Evolutionary conservation across 805 yeast genomes (phyloP).

Genomic region (Ogataea nitratoaversa): DNA sequence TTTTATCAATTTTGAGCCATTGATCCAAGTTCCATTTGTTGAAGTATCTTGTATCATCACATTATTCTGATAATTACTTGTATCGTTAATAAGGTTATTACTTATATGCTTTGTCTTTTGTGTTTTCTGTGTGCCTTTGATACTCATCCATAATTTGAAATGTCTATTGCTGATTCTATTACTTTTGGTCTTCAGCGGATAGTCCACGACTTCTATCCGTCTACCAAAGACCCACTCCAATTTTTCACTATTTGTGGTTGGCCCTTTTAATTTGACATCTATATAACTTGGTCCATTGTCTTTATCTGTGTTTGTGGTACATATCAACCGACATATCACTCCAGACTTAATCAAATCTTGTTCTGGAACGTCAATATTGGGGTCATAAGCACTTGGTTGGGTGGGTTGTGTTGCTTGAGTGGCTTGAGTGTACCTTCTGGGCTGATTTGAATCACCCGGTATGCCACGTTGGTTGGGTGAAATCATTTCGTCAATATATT

Average conservation of each 20-base stretch:
- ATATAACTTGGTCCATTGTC: constrained; percentile 24
- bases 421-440: constrained; percentile 11
- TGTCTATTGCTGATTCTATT: constrained; percentile 74
- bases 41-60: constrained; percentile 68
- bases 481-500: not conserved
- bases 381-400: constrained; percentile 31
- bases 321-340: constrained; percentile 33
- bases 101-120: constrained; percentile 20
- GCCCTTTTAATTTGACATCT: constrained; percentile 26
- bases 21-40: constrained; percentile 90
- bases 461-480: constrained; percentile 1
- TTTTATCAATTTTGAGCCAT: constrained; percentile 66
- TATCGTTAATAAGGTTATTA: constrained; percentile 3
- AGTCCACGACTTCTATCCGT: constrained; percentile 54
- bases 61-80: constrained; percentile 12
- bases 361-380: constrained; percentile 20
- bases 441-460: not conserved
- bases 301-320: constrained; percentile 25
- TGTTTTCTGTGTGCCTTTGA: constrained; percentile 36
- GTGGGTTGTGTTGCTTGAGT: constrained; percentile 35
- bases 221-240: constrained; percentile 60
- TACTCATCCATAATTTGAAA: constrained; percentile 61
- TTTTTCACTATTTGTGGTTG: constrained; percentile 7
- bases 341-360: constrained; percentile 27
- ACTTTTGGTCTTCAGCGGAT: constrained; percentile 52